Evolutionary conservation across 176 grass and related monocot genomes (phyloP), one percentile per base, ranked within the genome.

Genomic region (Avena atlantica): DNA sequence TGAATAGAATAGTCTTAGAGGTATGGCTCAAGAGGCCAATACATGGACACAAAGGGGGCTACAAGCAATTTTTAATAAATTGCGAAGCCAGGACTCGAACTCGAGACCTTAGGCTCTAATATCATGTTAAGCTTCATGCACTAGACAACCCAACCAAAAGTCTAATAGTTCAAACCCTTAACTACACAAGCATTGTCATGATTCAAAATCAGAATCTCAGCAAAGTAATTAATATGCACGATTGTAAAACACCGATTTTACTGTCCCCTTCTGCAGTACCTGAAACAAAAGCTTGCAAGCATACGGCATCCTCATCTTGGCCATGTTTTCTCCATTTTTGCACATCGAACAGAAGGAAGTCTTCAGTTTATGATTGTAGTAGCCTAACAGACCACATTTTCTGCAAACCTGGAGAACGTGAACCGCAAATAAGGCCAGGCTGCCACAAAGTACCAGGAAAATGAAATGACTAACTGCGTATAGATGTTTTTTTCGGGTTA

Each of bases 231-330:
- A 45, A 21, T 45, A 34, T 56, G n/a, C n/a, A 29, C 2, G 17
- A 12, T 17, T 70, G 70, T 24, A 59, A 6, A 23, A 75, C 12
- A 31, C 14, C 34, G 19, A 29, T 65, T 83, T n/a, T 24, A 73
- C n/a, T 84, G 44, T 13, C 23, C 20, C 21, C 25, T 76, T 31
- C 29, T 73, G 27, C 7, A 8, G 8, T 92, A 98, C 97, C 97
- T 99, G 94, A 86, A 99, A 99, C 76, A 99, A 78, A 93, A 96
- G 94, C 89, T 99, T 99, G 94, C 97, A 99, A 70, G 97, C 97
- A 61, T 99, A 99, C 62, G 97, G 92, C 86, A 99, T 91, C 89
- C 91, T 99, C 92, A 99, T 94, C 40, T 95, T 96, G 31, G 94
- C 94, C 90, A 99, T 99, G 77, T 91, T 98, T 72, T 94, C 92